Evolutionary conservation across 1,284 basidiomycete species (phyloP).

Genomic region (Pseudozyma tsukubaensis): DNA sequence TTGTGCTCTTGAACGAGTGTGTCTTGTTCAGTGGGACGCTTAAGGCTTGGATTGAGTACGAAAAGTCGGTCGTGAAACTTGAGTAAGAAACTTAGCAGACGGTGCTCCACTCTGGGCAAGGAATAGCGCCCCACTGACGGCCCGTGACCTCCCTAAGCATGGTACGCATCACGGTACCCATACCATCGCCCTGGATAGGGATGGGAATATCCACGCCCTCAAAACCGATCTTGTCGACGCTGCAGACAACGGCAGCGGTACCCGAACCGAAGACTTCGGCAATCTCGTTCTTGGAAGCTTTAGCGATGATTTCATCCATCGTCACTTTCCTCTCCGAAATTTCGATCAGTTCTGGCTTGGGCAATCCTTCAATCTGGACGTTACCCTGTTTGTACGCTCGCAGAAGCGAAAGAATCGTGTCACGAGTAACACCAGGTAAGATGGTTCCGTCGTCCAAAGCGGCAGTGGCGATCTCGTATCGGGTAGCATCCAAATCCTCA

Average conservation of each 20-base stretch:
- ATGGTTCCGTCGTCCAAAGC: constrained; percentile 76
- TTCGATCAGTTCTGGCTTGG: constrained; percentile 33
- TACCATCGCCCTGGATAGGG: constrained; percentile 44
- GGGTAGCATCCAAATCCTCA: constrained; percentile 14
- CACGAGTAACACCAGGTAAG: constrained; percentile 96
- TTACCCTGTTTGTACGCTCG: constrained; percentile 76
- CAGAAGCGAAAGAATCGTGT: constrained; percentile 78
- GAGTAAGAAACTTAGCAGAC: constrained; percentile 24
- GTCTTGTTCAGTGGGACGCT: too few species aligned
- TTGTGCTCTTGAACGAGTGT: constrained; percentile 4
- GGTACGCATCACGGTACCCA: constrained; percentile 42
- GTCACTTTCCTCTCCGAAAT: constrained; percentile 47
- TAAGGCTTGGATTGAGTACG: too few species aligned
- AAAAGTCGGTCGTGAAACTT: background rate
- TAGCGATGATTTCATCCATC: constrained; percentile 50
- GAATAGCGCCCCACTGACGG: constrained; percentile 48
- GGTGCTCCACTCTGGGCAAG: constrained; percentile 48
- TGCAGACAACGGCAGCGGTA: constrained; percentile 54
- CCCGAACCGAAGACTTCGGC: constrained; percentile 53
- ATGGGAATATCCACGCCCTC: constrained; percentile 45
- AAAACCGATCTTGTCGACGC: constrained; percentile 53
- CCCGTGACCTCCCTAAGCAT: constrained; percentile 52
- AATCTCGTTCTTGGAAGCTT: constrained; percentile 29
- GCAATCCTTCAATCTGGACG: constrained; percentile 63
- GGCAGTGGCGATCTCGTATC: constrained; percentile 71